Conservation (phyloP, 2,329 filamentous ascomycete genomes). For the Penicillium sclerotigenum region DNA sequence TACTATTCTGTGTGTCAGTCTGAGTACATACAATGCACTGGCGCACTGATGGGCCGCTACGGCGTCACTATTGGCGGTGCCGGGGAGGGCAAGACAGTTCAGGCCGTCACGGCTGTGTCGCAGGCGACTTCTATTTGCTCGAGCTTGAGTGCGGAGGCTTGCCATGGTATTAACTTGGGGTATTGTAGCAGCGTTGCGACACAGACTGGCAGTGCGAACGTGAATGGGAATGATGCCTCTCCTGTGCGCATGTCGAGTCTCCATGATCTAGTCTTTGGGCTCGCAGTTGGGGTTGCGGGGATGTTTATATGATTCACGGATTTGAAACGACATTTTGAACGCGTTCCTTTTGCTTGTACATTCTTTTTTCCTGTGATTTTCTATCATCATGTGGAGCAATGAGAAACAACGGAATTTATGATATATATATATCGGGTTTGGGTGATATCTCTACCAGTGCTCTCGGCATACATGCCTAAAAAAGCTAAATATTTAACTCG, state of each 20-base stretch:
- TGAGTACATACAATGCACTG: slow-evolving; percentile 46
- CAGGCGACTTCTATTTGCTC: slow-evolving; percentile 46
- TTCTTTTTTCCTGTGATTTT: slow-evolving; percentile 7
- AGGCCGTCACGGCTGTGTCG: slow-evolving; percentile 42
- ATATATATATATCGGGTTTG: neutral
- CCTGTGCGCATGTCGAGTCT: slow-evolving; percentile 37
- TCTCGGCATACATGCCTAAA: neutral
- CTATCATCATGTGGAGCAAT: neutral
- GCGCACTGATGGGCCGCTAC: slow-evolving; percentile 48
- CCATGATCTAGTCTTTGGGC: slow-evolving; percentile 43
- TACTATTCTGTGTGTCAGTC: slow-evolving; percentile 54
- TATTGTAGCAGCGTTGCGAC: slow-evolving; percentile 41
- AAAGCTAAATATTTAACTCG: neutral
- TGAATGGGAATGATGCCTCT: slow-evolving; percentile 27
- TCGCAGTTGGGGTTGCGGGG: slow-evolving; percentile 47
- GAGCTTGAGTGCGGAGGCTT: slow-evolving; percentile 47
- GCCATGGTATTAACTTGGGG: slow-evolving; percentile 48
- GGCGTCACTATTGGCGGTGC: slow-evolving; percentile 52
- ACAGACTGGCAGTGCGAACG: slow-evolving; percentile 30
- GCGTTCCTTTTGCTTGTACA: slow-evolving; percentile 8
- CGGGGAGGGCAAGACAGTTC: slow-evolving; percentile 51
- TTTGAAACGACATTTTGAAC: slow-evolving; percentile 1
- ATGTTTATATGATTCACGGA: slow-evolving; percentile 38
- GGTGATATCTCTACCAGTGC: no score
- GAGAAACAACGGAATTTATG: neutral